These are phyloP conservation scores for Nemophila menziesii DNA, from an alignment of 257 asterid genomes.

Conservation along the genomic window DNA sequence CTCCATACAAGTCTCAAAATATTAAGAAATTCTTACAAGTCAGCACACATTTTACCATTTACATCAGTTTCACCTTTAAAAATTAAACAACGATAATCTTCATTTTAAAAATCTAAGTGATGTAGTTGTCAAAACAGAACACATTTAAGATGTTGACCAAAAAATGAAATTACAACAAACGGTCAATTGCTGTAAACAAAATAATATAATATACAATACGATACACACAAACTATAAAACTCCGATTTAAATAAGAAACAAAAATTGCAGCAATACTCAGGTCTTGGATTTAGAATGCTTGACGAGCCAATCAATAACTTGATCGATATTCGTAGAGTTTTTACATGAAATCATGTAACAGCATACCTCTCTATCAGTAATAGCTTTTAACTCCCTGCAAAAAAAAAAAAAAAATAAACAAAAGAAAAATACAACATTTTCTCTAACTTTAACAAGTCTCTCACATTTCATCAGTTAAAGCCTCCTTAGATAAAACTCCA, in stretches of 20 bases:
- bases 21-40: too few relatives aligned
- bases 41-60: too few relatives aligned
- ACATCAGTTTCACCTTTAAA: too few relatives aligned
- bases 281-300: slow-evolving; percentile 91
- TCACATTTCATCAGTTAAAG: slow-evolving; percentile 67
- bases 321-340: slow-evolving; percentile 87
- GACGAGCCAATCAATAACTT: slow-evolving; percentile 93
- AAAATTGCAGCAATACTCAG: slow-evolving; percentile 19
- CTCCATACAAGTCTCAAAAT: too few relatives aligned
- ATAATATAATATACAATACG: background rate
- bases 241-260: slow-evolving; percentile 2
- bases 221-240: background rate
- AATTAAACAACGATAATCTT: too few relatives aligned
- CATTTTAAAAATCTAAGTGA: too few relatives aligned
- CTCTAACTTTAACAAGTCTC: slow-evolving; percentile 5
- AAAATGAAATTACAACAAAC: background rate
- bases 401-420: slow-evolving; percentile 1
- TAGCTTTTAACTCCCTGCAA: slow-evolving; percentile 72
- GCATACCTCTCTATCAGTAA: slow-evolving; percentile 91
- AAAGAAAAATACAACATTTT: too few relatives aligned
- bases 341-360: slow-evolving; percentile 98
- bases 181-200: too few relatives aligned
- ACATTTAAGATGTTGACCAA: too few relatives aligned
- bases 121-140: too few relatives aligned
- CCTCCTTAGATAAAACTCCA: slow-evolving; percentile 53